Evolutionary conservation across 2,329 filamentous ascomycete genomes (phyloP), one percentile per base, ranked within the genome.

Genomic region (Monilinia fructicola): DNA sequence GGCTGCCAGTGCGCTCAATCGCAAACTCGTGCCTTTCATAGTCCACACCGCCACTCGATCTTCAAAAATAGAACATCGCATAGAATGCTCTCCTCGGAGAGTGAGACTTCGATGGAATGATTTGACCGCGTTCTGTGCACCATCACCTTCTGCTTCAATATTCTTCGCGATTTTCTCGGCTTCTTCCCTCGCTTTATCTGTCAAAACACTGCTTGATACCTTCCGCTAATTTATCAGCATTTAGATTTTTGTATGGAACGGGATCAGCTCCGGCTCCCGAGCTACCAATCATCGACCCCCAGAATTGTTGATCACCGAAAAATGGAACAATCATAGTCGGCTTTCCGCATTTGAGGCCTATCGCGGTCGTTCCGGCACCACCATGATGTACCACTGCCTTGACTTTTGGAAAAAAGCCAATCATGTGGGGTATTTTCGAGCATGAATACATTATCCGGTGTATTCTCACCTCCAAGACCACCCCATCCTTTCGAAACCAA

Each of bases 321-420:
- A 93, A 93, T 0, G 90, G 90, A 2, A 93, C 87, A 35, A 92
- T 84, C 85, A 92, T 89, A 6, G 88, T 91, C 0, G 90, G 90
- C 72, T 84, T 85, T 4, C 84, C 90, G 69, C 84, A 89, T 75
- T 90, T 90, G 42, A 93, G 80, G 1, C 89, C 89, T 56, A 90
- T 90, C 1, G 90, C 90, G 0, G 89, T 91, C 0, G 90, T 93
- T 2, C 90, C 90, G 0, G 90, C 90, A 16, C 90, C 90, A n/a
- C 90, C 90, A 69, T 92, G 90, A 68, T 91, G 90, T 1, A 92
- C 85, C 4, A 88, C 88, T 0, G 86, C 88, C 54, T 79, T 80
- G 4, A 91, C 85, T 40, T 81, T 81, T 0, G 88, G 88, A 69
- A 92, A 92, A 92, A 0, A 93, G 79, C 90, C 90, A 93, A 76